phyloP scores from a whole-genome alignment of 2,329 filamentous ascomycete genomes.

The Trichoderma simmonsii region DNA sequence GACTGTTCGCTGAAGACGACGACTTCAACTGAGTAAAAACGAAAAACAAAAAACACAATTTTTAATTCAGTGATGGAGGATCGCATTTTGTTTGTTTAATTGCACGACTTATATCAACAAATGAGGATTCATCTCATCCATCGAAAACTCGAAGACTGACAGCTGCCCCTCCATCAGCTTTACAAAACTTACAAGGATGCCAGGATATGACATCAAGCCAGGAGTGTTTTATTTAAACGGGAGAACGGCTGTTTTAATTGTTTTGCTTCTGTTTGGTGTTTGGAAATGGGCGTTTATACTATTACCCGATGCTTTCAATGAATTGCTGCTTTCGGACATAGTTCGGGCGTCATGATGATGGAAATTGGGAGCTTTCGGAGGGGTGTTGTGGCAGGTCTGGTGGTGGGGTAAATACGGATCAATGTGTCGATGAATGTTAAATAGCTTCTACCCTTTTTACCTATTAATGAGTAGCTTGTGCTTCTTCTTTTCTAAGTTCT shows the following conservation, averaged over 20 bases:
- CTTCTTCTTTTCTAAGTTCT: background rate
- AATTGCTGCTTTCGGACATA: conserved; percentile 10
- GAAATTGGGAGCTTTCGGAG: background rate
- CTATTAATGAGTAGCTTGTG: background rate
- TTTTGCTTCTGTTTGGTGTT: background rate
- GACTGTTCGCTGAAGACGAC: conserved; percentile 26
- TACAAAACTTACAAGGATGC: background rate
- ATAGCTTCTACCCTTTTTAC: background rate
- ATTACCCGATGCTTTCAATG: background rate
- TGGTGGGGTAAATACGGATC: conserved; percentile 6
- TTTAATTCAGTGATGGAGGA: background rate
- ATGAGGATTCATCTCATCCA: background rate
- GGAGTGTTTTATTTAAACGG: background rate
- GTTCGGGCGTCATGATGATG: conserved; percentile 16
- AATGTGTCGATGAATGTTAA: background rate
- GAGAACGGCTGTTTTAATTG: background rate
- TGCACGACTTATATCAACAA: background rate
- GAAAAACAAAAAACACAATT: background rate
- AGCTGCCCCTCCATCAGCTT: background rate
- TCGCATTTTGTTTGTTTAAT: background rate
- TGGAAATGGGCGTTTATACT: conserved; percentile 13
- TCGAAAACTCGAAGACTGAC: background rate
- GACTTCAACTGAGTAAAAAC: background rate
- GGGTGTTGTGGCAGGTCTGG: background rate
- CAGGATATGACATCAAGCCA: background rate